A percentile compares a stretch with the other conserved stretches of the same genome.
Conservation (phyloP, 768 basidiomycete species). For the Lactifluus rugatus region DNA sequence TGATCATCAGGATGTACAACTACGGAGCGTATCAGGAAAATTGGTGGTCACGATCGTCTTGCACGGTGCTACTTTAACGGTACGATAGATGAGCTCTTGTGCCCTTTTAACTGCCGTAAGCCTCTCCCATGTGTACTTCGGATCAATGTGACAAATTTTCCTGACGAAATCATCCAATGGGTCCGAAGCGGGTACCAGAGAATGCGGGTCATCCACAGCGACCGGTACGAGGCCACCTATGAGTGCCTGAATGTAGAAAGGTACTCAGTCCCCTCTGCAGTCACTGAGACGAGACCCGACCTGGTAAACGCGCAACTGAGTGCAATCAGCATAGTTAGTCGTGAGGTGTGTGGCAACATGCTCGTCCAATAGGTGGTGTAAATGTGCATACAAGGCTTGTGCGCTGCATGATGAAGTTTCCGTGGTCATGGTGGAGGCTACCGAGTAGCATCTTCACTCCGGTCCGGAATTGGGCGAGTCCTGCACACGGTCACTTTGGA, state of each 20-base stretch:
- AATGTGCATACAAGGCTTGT: conserved; percentile 9
- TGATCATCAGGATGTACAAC: background rate
- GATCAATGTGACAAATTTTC: background rate
- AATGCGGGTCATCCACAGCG: conserved; percentile 9
- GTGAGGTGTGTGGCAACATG: conserved; percentile 10
- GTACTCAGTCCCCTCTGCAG: background rate
- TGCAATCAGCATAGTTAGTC: conserved; percentile 7
- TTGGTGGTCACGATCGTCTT: background rate
- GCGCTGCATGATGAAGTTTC: background rate
- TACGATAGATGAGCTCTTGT: background rate
- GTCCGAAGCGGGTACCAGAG: conserved; percentile 12
- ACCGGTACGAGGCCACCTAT: background rate
- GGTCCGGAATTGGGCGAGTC: too few species aligned
- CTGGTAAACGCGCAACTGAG: conserved; percentile 14
- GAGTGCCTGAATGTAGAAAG: conserved; percentile 1
- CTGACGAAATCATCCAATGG: conserved; percentile 9
- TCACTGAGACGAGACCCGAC: background rate
- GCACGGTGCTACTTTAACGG: background rate
- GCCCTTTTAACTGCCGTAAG: background rate
- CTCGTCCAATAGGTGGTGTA: conserved; percentile 16
- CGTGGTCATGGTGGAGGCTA: background rate
- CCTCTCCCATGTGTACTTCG: background rate
- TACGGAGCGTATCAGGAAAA: background rate
- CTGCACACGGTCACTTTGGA: background rate
- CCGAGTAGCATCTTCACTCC: too few species aligned